These are phyloP conservation scores for Obba rivulosa DNA, from an alignment of 768 basidiomycete genomes.

Conservation along the genomic window DNA sequence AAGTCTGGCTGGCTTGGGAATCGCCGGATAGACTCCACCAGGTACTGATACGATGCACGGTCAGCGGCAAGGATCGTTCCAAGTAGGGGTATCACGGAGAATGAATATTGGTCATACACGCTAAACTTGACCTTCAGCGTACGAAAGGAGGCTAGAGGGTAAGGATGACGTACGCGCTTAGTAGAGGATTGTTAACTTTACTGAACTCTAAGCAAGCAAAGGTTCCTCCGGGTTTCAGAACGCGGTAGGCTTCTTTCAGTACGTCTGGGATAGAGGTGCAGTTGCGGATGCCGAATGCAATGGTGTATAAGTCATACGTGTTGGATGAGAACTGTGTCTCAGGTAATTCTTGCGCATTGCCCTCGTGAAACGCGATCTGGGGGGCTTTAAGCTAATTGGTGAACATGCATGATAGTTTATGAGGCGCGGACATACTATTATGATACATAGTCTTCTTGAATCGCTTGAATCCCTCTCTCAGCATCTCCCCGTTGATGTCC, in stretches of 20 bases:
- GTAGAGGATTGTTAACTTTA: conserved; percentile 80
- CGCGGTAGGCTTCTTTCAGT: conserved; percentile 83
- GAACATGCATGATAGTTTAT: not conserved
- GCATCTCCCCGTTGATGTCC: conserved; percentile 95
- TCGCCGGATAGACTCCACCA: conserved; percentile 93
- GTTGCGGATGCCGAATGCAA: conserved; percentile 97
- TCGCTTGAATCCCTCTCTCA: conserved; percentile 82
- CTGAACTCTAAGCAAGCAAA: conserved; percentile 98
- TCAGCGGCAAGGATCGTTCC: conserved; percentile 98
- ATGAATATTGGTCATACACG: conserved; percentile 92
- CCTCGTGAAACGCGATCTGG: conserved; percentile 88
- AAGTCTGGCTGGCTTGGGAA: conserved; percentile 90
- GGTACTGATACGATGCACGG: conserved; percentile 92
- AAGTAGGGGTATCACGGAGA: conserved; percentile 88
- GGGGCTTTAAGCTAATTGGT: conserved; percentile 49
- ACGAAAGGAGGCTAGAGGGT: not conserved
- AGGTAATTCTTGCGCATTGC: conserved; percentile 83
- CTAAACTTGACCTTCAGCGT: conserved; percentile 36
- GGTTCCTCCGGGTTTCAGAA: conserved; percentile 92
- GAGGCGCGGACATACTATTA: conserved; percentile 58
- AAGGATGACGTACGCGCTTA: conserved; percentile 69
- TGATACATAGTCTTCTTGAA: conserved; percentile 99
- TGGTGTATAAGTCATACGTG: conserved; percentile 94
- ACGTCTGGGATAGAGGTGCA: conserved; percentile 91
- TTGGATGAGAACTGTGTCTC: conserved; percentile 65